Conservation (phyloP, 2,329 filamentous ascomycete genomes). For the Cadophora gregata region DNA sequence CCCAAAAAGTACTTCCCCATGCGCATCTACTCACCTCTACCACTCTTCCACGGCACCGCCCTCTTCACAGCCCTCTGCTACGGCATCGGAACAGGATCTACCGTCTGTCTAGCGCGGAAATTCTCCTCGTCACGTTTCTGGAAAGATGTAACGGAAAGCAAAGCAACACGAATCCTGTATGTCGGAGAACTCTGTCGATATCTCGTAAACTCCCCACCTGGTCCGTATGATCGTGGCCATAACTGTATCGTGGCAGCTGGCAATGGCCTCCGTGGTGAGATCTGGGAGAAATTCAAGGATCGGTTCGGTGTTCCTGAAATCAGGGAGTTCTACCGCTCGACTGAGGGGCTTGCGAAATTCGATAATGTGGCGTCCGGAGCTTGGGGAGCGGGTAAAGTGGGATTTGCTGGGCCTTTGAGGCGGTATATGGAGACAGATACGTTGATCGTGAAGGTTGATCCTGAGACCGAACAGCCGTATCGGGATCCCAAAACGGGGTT, state of each 20-base stretch:
- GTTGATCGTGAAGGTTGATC: slow-evolving; percentile 49
- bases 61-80: slow-evolving; percentile 52
- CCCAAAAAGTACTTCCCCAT: slow-evolving; percentile 51
- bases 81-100: slow-evolving; percentile 48
- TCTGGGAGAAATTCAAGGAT: slow-evolving; percentile 54
- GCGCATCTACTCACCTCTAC: slow-evolving; percentile 54
- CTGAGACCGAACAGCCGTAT: slow-evolving; percentile 46
- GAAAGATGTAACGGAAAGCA: slow-evolving; percentile 51
- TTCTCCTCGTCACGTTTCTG: slow-evolving; percentile 54
- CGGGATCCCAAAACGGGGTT: slow-evolving; percentile 53
- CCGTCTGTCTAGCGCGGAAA: slow-evolving; percentile 51
- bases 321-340: slow-evolving; percentile 55
- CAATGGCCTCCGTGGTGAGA: slow-evolving; percentile 54
- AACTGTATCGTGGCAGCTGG: slow-evolving; percentile 52
- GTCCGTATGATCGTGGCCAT: slow-evolving; percentile 52
- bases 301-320: slow-evolving; percentile 53
- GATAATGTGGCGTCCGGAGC: slow-evolving; percentile 51
- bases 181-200: slow-evolving; percentile 58
- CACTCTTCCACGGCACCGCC: slow-evolving; percentile 56
- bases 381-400: slow-evolving; percentile 51
- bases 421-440: slow-evolving; percentile 50
- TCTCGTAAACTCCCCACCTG: slow-evolving; percentile 51
- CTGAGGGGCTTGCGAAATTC: slow-evolving; percentile 53
- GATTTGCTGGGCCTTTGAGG: slow-evolving; percentile 50
- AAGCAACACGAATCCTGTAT: slow-evolving; percentile 51